A percentile compares a stretch with the other conserved stretches of the same genome.
Conservation (phyloP, 495 filamentous ascomycete species). For the Aspergillus coremiiformis region DNA sequence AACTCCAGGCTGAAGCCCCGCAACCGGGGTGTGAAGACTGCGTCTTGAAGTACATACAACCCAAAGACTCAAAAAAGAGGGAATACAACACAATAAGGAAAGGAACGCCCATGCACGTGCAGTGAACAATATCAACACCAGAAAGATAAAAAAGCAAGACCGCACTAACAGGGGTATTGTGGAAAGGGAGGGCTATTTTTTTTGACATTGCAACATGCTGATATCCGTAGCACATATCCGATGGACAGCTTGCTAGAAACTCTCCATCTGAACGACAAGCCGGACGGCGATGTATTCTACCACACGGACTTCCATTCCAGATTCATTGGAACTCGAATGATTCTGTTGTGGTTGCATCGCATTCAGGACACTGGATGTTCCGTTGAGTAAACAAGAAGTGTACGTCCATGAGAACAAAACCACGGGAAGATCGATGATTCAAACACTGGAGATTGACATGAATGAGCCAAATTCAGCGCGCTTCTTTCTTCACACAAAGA, state of each 20-base stretch:
- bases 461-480: background rate
- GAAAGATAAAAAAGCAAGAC: background rate
- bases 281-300: background rate
- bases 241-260: background rate
- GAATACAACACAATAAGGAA: background rate
- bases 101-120: background rate
- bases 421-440: background rate
- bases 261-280: background rate
- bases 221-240: background rate
- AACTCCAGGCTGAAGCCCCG: too few species aligned
- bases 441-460: background rate
- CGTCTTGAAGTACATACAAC: background rate
- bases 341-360: background rate
- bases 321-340: background rate
- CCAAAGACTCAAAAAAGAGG: background rate
- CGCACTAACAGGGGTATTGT: background rate
- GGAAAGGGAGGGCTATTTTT: too few species aligned
- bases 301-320: constrained; percentile 1
- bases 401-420: background rate
- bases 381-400: background rate
- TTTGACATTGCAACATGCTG: too few species aligned
- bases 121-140: background rate
- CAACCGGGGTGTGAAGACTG: background rate
- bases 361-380: constrained; percentile 5
- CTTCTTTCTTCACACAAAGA: background rate